phyloP scores from a whole-genome alignment of 2,329 filamentous ascomycete species.

The Aschersonia sp. region DNA sequence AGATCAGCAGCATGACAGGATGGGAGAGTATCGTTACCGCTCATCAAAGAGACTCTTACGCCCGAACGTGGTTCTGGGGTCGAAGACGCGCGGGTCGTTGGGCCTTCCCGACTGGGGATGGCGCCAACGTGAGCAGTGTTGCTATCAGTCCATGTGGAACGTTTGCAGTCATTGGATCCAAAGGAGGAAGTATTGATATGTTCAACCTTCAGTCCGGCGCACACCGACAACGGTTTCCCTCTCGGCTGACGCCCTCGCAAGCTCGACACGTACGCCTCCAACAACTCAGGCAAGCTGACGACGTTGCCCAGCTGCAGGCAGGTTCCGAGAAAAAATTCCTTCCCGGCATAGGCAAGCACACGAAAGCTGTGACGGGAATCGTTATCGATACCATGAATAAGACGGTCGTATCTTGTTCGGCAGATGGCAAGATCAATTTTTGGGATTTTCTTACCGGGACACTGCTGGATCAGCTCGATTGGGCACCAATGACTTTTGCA shows the following conservation, averaged over 20 bases:
- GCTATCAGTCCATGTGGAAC: slow-evolving; percentile 85
- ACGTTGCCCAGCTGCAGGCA: slow-evolving; percentile 39
- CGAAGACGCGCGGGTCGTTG: slow-evolving; percentile 85
- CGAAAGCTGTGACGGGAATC: slow-evolving; percentile 69
- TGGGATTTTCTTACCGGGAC: slow-evolving; percentile 88
- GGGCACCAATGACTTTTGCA: slow-evolving; percentile 61
- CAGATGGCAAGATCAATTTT: slow-evolving; percentile 92
- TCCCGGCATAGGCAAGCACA: slow-evolving; percentile 57
- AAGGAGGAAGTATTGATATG: slow-evolving; percentile 75
- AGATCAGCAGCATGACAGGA: slow-evolving; percentile 65
- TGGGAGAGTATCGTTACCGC: slow-evolving; percentile 97
- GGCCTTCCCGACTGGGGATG: slow-evolving; percentile 79
- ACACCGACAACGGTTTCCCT: slow-evolving; percentile 78
- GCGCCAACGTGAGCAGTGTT: slow-evolving; percentile 70
- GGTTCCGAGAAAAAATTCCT: slow-evolving; percentile 27
- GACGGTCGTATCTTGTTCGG: slow-evolving; percentile 68
- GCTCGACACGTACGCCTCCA: slow-evolving; percentile 60
- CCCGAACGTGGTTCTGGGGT: slow-evolving; percentile 97
- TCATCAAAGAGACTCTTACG: slow-evolving; percentile 71
- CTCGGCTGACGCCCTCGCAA: slow-evolving; percentile 62
- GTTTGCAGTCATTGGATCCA: slow-evolving; percentile 82
- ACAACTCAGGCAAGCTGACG: slow-evolving; percentile 42
- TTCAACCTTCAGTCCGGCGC: slow-evolving; percentile 92
- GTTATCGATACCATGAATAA: slow-evolving; percentile 83
- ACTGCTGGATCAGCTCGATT: slow-evolving; percentile 68